phyloP scores from a whole-genome alignment of 192 early-diverging fungal species.

The Endogone sp. region DNA sequence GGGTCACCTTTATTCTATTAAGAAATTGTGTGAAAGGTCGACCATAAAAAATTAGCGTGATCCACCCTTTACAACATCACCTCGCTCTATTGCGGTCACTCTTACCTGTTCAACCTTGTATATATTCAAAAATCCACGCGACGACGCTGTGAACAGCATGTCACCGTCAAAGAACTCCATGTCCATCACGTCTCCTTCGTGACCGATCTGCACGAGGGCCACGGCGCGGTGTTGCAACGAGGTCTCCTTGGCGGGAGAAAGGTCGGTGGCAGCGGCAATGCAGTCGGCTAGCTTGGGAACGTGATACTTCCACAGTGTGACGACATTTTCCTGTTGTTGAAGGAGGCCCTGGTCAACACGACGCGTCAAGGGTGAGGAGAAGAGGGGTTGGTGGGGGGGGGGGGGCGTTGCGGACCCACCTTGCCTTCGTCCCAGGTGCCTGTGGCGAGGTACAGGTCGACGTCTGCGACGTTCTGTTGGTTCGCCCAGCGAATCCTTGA shows the following conservation, averaged over 20 bases:
- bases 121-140: slow-evolving; percentile 9
- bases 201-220: not conserved
- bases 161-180: slow-evolving; percentile 7
- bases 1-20: not conserved
- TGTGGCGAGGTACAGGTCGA: slow-evolving; percentile 8
- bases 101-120: slow-evolving; percentile 4
- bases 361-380: not conserved
- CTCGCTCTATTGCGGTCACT: not conserved
- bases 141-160: slow-evolving; percentile 11
- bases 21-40: no score
- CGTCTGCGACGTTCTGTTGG: not conserved
- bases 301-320: slow-evolving; percentile 10
- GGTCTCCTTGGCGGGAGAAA: not conserved
- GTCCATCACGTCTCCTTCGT: slow-evolving; percentile 15
- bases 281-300: not conserved
- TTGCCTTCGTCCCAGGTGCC: slow-evolving; percentile 19
- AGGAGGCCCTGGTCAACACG: not conserved
- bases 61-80: no score
- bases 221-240: not conserved
- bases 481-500: slow-evolving; percentile 15
- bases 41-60: no score
- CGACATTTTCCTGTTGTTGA: slow-evolving; percentile 8
- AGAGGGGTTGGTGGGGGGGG: not conserved
- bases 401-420: slow-evolving; percentile 3
- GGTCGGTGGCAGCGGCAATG: not conserved